These are phyloP conservation scores for Hypoxylon sp. DNA, from an alignment of 2,329 filamentous ascomycete genomes.

Conservation along the genomic window DNA sequence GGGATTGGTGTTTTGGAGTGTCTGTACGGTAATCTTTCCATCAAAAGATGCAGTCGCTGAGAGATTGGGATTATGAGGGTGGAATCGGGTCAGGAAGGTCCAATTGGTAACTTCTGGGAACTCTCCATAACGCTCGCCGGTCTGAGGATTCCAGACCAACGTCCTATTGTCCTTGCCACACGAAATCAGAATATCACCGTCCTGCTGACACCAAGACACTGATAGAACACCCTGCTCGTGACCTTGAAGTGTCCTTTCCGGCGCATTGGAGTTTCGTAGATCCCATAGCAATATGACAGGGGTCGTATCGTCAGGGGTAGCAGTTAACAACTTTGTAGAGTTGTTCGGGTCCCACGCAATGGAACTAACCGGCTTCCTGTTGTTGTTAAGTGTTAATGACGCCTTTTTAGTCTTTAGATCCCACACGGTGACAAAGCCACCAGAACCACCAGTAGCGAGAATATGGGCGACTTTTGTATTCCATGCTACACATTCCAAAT, in stretches of 20 bases:
- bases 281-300: slow-evolving; percentile 95
- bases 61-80: slow-evolving; percentile 91
- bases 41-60: slow-evolving; percentile 97
- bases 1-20: slow-evolving; percentile 92
- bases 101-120: slow-evolving; percentile 99
- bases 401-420: slow-evolving; percentile 98
- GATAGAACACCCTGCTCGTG: slow-evolving; percentile 96
- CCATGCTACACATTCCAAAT: slow-evolving; percentile 97
- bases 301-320: slow-evolving; percentile 88
- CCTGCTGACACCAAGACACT: slow-evolving; percentile 94
- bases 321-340: slow-evolving; percentile 93
- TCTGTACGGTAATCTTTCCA: slow-evolving; percentile 94
- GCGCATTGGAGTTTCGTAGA: slow-evolving; percentile 94
- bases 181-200: slow-evolving; percentile 89
- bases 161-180: slow-evolving; percentile 98
- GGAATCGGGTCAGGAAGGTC: slow-evolving; percentile 96
- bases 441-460: slow-evolving; percentile 90
- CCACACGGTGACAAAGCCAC: slow-evolving; percentile 98
- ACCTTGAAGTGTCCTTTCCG: slow-evolving; percentile 88
- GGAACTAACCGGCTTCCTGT: slow-evolving; percentile 92
- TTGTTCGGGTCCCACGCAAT: slow-evolving; percentile 98
- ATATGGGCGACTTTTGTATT: slow-evolving; percentile 99
- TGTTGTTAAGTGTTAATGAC: slow-evolving; percentile 94
- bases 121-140: slow-evolving; percentile 88
- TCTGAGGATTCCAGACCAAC: slow-evolving; percentile 96